phyloP scores from a whole-genome alignment of 83 land plant species.

The Thuja plicata region DNA sequence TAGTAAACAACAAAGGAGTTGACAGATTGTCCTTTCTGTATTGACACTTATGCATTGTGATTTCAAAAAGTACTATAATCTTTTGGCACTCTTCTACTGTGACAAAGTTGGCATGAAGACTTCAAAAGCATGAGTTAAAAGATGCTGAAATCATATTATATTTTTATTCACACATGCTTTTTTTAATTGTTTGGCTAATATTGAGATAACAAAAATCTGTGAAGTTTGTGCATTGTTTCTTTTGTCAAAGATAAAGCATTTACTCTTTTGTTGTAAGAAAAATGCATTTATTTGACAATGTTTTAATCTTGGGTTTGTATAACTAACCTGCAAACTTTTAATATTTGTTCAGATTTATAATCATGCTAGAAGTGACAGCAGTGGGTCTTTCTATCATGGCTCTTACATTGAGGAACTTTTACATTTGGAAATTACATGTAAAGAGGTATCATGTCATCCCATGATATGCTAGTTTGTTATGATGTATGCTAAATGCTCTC shows the following conservation, averaged over 20 bases:
- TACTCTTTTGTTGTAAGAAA: background rate
- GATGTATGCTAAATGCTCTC: background rate
- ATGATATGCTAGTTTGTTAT: background rate
- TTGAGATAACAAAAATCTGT: background rate
- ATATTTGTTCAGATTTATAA: constrained; percentile 4
- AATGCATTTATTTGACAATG: background rate
- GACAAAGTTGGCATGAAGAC: background rate
- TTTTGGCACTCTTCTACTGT: background rate
- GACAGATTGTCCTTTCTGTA: background rate
- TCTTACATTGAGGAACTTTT: constrained; percentile 14
- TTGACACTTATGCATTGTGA: background rate
- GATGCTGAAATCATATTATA: background rate
- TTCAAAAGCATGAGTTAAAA: background rate
- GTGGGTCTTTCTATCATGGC: background rate
- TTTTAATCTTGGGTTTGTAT: background rate
- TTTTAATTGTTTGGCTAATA: background rate
- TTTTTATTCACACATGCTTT: background rate
- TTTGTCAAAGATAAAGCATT: background rate
- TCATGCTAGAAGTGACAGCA: constrained; percentile 9
- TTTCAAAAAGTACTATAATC: background rate
- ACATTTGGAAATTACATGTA: constrained; percentile 5
- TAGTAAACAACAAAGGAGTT: background rate
- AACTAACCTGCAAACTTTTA: background rate
- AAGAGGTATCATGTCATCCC: background rate
- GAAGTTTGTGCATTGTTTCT: background rate